These are phyloP conservation scores for Colletotrichum endophyticum DNA, from an alignment of 2,329 filamentous ascomycete genomes.

Conservation along the genomic window DNA sequence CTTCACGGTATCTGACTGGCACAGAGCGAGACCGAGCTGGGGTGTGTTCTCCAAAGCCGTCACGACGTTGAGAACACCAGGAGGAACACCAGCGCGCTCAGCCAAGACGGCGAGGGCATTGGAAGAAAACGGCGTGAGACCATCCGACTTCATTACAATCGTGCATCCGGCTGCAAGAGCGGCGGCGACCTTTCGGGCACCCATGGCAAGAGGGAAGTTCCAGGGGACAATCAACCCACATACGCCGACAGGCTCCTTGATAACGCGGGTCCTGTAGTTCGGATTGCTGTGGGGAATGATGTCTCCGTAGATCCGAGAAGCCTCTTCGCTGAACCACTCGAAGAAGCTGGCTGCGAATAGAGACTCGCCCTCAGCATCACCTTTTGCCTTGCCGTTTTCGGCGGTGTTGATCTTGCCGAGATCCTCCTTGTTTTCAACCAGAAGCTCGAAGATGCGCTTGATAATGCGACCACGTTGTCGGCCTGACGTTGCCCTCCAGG, in stretches of 20 bases:
- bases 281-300: conserved; percentile 73
- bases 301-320: conserved; percentile 74
- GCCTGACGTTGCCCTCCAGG: conserved; percentile 60
- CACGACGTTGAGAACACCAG: conserved; percentile 89
- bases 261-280: conserved; percentile 67
- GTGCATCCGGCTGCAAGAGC: conserved; percentile 96
- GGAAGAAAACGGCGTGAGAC: conserved; percentile 90
- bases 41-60: conserved; percentile 81
- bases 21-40: conserved; percentile 78
- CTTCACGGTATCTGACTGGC: conserved; percentile 75
- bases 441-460: conserved; percentile 65
- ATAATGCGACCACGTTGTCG: conserved; percentile 63
- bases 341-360: conserved; percentile 77
- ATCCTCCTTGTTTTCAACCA: conserved; percentile 67
- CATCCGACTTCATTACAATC: conserved; percentile 88
- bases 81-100: conserved; percentile 85
- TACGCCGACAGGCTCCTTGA: conserved; percentile 85
- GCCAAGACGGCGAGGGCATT: conserved; percentile 88
- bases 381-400: conserved; percentile 72
- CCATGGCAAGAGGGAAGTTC: conserved; percentile 86
- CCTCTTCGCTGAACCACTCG: conserved; percentile 84
- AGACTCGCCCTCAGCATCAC: conserved; percentile 75
- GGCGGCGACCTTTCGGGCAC: conserved; percentile 72
- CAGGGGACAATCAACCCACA: conserved; percentile 83
- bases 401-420: conserved; percentile 69